Evolutionary conservation across 139 green algal genomes (phyloP).

Genomic region (Picochlorum sp.): DNA sequence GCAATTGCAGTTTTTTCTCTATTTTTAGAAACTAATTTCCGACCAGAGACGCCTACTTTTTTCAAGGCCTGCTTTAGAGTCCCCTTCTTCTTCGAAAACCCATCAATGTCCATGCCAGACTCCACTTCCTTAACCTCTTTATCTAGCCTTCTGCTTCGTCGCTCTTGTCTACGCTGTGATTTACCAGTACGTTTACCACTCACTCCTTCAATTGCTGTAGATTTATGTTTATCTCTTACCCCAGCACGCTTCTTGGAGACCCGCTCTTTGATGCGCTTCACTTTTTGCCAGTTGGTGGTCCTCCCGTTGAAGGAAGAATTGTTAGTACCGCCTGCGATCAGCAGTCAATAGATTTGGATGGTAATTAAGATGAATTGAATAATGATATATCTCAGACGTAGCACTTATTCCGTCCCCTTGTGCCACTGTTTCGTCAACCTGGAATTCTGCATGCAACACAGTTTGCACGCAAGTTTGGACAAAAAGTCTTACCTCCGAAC

Average conservation of each 20-base stretch:
- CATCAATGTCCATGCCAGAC: slow-evolving; percentile 27
- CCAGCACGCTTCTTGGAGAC: slow-evolving; percentile 15
- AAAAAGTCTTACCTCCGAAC: too few species aligned
- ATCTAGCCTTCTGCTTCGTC: slow-evolving; percentile 15
- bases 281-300: slow-evolving; percentile 15
- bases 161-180: slow-evolving; percentile 9
- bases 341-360: neutral
- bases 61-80: neutral
- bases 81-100: slow-evolving; percentile 1
- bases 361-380: too few species aligned
- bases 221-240: neutral
- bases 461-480: too few species aligned
- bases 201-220: slow-evolving; percentile 5
- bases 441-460: too few species aligned
- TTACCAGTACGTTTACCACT: slow-evolving; percentile 20
- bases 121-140: slow-evolving; percentile 37
- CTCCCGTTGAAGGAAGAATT: slow-evolving; percentile 14
- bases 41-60: neutral
- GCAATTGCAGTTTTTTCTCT: too few species aligned
- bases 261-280: slow-evolving; percentile 9
- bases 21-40: too few species aligned
- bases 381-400: too few species aligned
- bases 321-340: slow-evolving; percentile 1
- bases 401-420: too few species aligned
- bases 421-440: too few species aligned